Evolutionary conservation across 176 grass and related monocot species (phyloP).

Genomic region (Aegilops tauschii): DNA sequence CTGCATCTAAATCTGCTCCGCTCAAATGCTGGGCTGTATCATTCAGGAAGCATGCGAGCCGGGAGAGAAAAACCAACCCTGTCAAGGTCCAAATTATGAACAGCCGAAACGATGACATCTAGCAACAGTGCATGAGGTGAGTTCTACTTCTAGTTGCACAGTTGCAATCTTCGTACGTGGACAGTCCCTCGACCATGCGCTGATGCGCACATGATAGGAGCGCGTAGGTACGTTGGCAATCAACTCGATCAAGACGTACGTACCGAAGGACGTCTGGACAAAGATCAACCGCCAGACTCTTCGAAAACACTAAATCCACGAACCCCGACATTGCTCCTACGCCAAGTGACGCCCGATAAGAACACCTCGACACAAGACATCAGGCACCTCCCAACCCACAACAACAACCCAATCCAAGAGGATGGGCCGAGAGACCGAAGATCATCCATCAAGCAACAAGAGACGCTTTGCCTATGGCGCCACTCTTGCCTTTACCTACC

Average conservation of each 20-base stretch:
- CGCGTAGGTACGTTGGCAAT: background rate
- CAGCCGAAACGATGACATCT: background rate
- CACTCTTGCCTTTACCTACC: no score
- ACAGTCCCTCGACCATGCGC: background rate
- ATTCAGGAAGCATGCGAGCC: background rate
- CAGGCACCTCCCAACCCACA: no score
- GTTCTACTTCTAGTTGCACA: background rate
- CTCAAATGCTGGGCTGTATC: background rate
- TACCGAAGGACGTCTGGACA: background rate
- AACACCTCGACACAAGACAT: no score
- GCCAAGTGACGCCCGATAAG: no score
- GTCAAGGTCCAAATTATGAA: background rate
- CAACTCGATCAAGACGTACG: no score
- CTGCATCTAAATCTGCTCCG: background rate
- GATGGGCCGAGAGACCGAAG: no score
- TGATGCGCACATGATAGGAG: no score
- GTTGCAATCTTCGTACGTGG: background rate
- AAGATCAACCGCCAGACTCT: background rate
- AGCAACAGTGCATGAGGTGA: background rate
- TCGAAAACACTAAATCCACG: no score
- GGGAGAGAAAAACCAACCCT: background rate
- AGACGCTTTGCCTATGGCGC: no score
- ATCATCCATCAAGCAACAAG: no score
- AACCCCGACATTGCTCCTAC: no score
- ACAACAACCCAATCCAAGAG: no score